Conservation (phyloP, 495 filamentous ascomycete species). For the Pyrenula massariospora region DNA sequence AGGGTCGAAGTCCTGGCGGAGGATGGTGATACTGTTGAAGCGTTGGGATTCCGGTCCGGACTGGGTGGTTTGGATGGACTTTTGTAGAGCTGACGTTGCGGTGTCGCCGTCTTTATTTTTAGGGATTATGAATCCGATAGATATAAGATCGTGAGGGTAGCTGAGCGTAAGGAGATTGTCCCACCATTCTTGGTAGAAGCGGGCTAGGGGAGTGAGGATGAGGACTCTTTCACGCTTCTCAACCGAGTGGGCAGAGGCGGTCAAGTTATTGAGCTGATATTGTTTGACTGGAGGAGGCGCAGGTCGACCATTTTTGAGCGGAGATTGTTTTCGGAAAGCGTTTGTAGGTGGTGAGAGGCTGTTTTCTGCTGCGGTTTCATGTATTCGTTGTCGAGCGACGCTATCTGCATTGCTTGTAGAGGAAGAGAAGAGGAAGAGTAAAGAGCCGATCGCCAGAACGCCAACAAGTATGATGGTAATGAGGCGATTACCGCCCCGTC, state of each 20-base stretch:
- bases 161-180: conserved; percentile 73
- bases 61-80: conserved; percentile 74
- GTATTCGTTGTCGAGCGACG: conserved; percentile 32
- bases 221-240: conserved; percentile 75
- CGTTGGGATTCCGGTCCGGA: conserved; percentile 63
- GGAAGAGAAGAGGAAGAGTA: conserved; percentile 49
- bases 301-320: conserved; percentile 40
- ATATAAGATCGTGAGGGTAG: conserved; percentile 91
- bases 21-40: conserved; percentile 85
- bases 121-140: conserved; percentile 91
- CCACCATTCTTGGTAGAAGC: conserved; percentile 93
- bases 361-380: conserved; percentile 53
- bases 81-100: conserved; percentile 71
- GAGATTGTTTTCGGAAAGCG: conserved; percentile 60
- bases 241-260: conserved; percentile 60
- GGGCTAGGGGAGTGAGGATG: conserved; percentile 82
- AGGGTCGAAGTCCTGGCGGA: conserved; percentile 89
- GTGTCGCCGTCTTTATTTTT: conserved; percentile 79
- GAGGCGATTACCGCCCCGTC: not conserved
- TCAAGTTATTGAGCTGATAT: conserved; percentile 90
- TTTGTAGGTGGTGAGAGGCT: conserved; percentile 73
- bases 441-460: conserved; percentile 49
- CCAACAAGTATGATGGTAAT: conserved; percentile 52
- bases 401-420: conserved; percentile 27
- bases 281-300: conserved; percentile 80